Percentiles rank a stretch among this genome's conserved stretches.
Evolutionary conservation across 768 basidiomycete species (phyloP).

Genomic region (Mycena alexandri): DNA sequence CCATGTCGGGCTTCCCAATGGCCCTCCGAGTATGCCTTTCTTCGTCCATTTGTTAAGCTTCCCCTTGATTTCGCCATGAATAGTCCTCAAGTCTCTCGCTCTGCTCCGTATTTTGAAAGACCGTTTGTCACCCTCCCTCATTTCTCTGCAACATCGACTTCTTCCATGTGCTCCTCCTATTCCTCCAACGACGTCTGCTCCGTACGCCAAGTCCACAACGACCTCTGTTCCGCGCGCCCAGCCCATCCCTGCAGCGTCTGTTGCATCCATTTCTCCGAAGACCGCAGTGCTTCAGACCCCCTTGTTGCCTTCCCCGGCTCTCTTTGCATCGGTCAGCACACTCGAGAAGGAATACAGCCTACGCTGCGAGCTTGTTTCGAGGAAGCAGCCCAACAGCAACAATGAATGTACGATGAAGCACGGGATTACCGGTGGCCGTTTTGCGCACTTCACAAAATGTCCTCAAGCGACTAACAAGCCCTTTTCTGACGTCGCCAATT

Average conservation of each 20-base stretch:
- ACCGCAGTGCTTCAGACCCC: no score
- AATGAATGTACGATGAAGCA: not conserved
- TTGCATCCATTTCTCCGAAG: no score
- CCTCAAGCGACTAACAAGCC: not conserved
- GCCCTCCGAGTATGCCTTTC: conserved; percentile 1
- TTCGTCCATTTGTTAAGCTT: not conserved
- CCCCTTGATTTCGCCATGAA: not conserved
- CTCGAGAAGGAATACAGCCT: conserved; percentile 18
- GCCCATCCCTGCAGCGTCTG: no score
- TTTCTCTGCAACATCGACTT: not conserved
- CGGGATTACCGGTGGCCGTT: not conserved
- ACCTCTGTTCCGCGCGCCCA: no score
- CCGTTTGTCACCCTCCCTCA: not conserved
- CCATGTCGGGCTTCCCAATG: conserved; percentile 1
- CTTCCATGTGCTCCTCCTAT: not conserved
- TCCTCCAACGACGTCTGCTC: not conserved
- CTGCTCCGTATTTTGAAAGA: conserved; percentile 17
- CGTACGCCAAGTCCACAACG: no score
- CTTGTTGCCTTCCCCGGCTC: not conserved
- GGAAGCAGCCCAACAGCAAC: not conserved
- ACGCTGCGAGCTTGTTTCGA: conserved; percentile 11
- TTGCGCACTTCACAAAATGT: not conserved
- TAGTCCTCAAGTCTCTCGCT: conserved; percentile 19
- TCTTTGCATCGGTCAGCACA: conserved; percentile 21
- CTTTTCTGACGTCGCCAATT: conserved; percentile 7